phyloP scores from a whole-genome alignment of 1,284 basidiomycete species.

The Blastosporella zonata region DNA sequence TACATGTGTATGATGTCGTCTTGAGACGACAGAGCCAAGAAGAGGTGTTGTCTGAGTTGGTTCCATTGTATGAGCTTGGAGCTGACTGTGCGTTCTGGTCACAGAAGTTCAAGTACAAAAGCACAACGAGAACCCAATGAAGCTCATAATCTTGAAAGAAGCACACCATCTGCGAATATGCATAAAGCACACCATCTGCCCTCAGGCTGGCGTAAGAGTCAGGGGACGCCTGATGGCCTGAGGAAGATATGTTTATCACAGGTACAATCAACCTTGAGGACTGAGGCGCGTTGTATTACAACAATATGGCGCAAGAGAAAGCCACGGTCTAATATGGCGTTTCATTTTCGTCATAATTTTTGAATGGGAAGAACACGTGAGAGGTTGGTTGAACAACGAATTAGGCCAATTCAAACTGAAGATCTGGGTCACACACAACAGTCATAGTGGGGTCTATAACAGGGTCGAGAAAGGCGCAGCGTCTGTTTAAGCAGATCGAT shows the following conservation, averaged over 20 bases:
- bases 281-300: neutral
- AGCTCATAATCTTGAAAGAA: too few relatives aligned
- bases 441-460: too few relatives aligned
- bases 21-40: neutral
- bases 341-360: neutral
- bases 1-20: neutral
- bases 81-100: neutral
- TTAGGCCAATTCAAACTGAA: too few relatives aligned
- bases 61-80: neutral
- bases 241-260: neutral
- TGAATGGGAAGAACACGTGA: too few relatives aligned
- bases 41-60: neutral
- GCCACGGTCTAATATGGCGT: neutral
- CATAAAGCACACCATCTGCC: constrained; percentile 1
- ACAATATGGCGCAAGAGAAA: constrained; percentile 1
- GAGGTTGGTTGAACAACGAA: too few relatives aligned
- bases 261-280: neutral
- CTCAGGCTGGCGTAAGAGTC: neutral
- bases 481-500: too few relatives aligned
- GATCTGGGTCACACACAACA: too few relatives aligned
- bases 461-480: too few relatives aligned
- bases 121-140: neutral
- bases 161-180: constrained; percentile 2
- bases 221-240: neutral
- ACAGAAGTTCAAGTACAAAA: neutral